Evolutionary conservation across 352 stramenopile species (phyloP).

Genomic region (Pythium grandisporangium): DNA sequence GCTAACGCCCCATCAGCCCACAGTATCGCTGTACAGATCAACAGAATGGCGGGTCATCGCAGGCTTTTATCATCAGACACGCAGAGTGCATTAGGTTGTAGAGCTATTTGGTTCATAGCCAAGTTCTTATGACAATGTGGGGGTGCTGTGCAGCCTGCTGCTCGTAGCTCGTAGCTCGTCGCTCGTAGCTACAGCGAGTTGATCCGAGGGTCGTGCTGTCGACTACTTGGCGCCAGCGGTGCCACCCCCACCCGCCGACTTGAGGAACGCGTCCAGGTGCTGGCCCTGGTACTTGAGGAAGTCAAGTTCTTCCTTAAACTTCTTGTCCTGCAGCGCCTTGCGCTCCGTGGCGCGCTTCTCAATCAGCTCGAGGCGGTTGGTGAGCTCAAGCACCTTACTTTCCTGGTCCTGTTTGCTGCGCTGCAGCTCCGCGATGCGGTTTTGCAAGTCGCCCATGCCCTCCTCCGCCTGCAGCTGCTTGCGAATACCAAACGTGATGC

Average conservation of each 20-base stretch:
- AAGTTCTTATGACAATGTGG: too few relatives aligned
- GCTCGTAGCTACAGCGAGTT: not conserved
- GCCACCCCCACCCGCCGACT: slow-evolving; percentile 63
- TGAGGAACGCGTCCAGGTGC: slow-evolving; percentile 93
- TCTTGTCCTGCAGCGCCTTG: slow-evolving; percentile 88
- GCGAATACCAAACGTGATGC: slow-evolving; percentile 89
- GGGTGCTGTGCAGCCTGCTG: too few relatives aligned
- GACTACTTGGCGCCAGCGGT: slow-evolving; percentile 10
- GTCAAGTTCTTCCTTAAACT: slow-evolving; percentile 91
- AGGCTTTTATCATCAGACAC: too few relatives aligned
- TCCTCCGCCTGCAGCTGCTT: slow-evolving; percentile 93
- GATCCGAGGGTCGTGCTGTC: slow-evolving; percentile 1
- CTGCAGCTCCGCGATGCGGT: slow-evolving; percentile 37
- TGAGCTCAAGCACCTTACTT: slow-evolving; percentile 81
- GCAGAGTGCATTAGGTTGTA: too few relatives aligned
- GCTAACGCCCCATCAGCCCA: too few relatives aligned
- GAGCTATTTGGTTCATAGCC: too few relatives aligned
- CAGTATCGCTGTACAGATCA: too few relatives aligned
- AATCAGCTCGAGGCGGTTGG: slow-evolving; percentile 90
- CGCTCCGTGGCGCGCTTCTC: slow-evolving; percentile 87
- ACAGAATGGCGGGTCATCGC: too few relatives aligned
- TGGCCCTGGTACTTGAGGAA: slow-evolving; percentile 95
- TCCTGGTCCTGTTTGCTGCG: slow-evolving; percentile 63
- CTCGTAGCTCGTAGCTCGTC: too few relatives aligned
- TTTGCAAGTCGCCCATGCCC: slow-evolving; percentile 83